phyloP scores from a whole-genome alignment of 2,329 filamentous ascomycete genomes.

The Phialophora expanda region DNA sequence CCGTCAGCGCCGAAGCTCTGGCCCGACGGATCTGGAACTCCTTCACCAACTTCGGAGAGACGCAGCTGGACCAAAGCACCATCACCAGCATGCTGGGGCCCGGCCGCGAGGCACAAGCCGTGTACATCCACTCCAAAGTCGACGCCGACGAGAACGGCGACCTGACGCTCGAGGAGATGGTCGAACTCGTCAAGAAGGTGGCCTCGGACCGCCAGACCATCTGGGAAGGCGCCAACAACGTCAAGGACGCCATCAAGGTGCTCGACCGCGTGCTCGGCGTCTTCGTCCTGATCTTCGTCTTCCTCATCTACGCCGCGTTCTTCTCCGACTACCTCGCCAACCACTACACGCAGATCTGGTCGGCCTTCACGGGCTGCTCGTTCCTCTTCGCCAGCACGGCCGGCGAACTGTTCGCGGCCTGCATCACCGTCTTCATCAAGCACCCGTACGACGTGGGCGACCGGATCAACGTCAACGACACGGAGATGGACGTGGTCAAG shows the following conservation, averaged over 20 bases:
- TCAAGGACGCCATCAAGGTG: constrained; percentile 45
- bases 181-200: constrained; percentile 41
- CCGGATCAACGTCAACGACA: constrained; percentile 42
- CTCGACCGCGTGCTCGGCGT: constrained; percentile 44
- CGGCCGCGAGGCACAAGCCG: constrained; percentile 37
- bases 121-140: constrained; percentile 43
- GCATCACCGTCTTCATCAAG: constrained; percentile 42
- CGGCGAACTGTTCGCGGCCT: constrained; percentile 39
- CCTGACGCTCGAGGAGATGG: constrained; percentile 46
- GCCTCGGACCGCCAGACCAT: constrained; percentile 43
- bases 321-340: constrained; percentile 31
- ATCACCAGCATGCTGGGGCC: constrained; percentile 42
- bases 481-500: constrained; percentile 41
- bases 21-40: constrained; percentile 45
- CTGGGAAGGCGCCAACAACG: constrained; percentile 43
- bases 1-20: constrained; percentile 42
- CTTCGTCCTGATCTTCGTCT: constrained; percentile 35
- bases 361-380: constrained; percentile 32
- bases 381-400: constrained; percentile 41
- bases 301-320: constrained; percentile 33
- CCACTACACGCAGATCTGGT: constrained; percentile 31
- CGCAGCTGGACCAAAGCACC: constrained; percentile 40
- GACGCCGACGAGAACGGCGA: constrained; percentile 46
- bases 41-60: constrained; percentile 38
- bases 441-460: constrained; percentile 46